phyloP scores from a whole-genome alignment of 2,329 filamentous ascomycete genomes.

The Grosmannia huntii region DNA sequence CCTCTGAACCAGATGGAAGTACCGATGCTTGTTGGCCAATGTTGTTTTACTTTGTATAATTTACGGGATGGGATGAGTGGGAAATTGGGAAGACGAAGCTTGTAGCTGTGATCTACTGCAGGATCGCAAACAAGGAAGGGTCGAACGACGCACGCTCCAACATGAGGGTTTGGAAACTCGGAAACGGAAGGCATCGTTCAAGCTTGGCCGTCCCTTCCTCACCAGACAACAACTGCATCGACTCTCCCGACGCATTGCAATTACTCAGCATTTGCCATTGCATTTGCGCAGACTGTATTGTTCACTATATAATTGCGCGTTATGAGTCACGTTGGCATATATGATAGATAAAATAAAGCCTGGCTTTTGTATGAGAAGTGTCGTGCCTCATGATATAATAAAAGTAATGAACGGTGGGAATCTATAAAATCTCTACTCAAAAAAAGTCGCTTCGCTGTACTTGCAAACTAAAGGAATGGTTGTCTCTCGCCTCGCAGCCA shows the following conservation, averaged over 20 bases:
- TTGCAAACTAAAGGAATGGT: background rate
- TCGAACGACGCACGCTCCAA: background rate
- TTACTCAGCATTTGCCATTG: too few species aligned
- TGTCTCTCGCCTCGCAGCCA: background rate
- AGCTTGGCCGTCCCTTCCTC: background rate
- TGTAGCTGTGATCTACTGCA: background rate
- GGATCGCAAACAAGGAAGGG: background rate
- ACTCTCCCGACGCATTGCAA: background rate
- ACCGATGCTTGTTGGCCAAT: background rate
- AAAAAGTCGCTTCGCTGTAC: background rate
- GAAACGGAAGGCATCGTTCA: background rate
- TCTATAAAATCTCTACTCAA: background rate
- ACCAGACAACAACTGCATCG: too few species aligned
- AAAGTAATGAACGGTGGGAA: background rate
- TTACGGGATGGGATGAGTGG: background rate
- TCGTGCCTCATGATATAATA: background rate
- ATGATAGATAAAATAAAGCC: background rate
- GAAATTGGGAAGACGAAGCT: background rate
- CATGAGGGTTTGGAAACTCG: background rate
- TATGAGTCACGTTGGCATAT: background rate
- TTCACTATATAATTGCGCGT: background rate
- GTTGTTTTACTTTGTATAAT: background rate
- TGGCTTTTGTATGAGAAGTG: background rate
- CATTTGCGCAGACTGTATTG: background rate
- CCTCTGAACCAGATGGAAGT: too few species aligned